Percentiles rank a stretch among this genome's conserved stretches.
phyloP scores from a whole-genome alignment of 768 basidiomycete genomes.

The Pisolithus tinctorius region DNA sequence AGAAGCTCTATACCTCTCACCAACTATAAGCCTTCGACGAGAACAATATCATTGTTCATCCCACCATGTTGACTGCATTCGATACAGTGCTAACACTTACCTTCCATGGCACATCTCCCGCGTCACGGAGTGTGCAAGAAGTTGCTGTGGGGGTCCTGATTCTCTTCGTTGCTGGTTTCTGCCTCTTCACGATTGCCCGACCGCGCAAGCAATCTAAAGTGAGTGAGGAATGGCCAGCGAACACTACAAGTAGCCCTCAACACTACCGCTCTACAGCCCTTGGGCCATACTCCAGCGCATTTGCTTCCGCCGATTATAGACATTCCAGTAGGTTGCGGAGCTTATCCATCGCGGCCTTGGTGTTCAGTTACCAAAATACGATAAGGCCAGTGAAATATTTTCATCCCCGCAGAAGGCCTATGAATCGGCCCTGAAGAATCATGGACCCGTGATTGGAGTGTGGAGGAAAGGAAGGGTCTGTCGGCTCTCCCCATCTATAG shows the following conservation, averaged over 20 bases:
- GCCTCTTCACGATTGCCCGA: not conserved
- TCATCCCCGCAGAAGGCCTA: slow-evolving; percentile 25
- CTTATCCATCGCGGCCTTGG: not conserved
- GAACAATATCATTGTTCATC: too few species aligned
- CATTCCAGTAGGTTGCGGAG: not conserved
- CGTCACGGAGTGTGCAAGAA: too few species aligned
- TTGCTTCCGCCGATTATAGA: not conserved
- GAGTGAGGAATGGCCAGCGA: not conserved
- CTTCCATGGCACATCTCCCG: too few species aligned
- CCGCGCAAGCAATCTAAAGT: not conserved
- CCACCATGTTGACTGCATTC: too few species aligned
- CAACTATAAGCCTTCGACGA: too few species aligned
- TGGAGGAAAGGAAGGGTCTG: slow-evolving; percentile 23
- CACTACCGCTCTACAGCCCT: not conserved
- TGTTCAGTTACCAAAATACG: not conserved
- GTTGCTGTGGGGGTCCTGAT: not conserved
- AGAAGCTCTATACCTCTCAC: too few species aligned
- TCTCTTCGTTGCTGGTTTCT: not conserved
- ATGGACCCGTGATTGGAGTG: slow-evolving; percentile 28
- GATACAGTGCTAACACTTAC: too few species aligned
- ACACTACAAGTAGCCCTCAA: not conserved
- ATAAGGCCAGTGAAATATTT: slow-evolving; percentile 19
- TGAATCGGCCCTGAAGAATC: slow-evolving; percentile 20
- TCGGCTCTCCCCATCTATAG: not conserved
- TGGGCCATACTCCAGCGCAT: not conserved